Conservation (phyloP, 75 land plant genomes). For the Cupressus sempervirens region DNA sequence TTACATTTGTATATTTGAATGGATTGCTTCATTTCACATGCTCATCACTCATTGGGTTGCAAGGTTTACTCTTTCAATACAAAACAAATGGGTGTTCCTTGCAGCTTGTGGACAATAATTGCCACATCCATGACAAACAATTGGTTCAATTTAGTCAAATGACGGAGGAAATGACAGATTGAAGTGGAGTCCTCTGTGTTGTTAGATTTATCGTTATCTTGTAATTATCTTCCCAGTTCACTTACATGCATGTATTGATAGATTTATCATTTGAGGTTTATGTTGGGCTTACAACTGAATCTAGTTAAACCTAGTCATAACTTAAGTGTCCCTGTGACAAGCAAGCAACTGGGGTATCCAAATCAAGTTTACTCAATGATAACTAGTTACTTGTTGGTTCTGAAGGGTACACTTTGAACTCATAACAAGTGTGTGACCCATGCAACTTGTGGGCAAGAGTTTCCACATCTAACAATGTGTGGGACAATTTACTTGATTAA, state of each 20-base stretch:
- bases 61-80: background rate
- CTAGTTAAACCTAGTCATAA: background rate
- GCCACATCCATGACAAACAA: background rate
- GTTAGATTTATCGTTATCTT: background rate
- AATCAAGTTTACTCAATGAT: background rate
- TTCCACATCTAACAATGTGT: background rate
- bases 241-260: background rate
- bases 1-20: background rate
- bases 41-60: background rate
- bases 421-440: background rate
- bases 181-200: background rate
- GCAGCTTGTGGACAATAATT: background rate
- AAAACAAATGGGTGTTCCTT: background rate
- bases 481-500: background rate
- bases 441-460: background rate
- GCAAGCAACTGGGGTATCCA: background rate
- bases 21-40: background rate
- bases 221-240: background rate
- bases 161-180: background rate
- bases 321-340: background rate
- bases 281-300: background rate
- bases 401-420: background rate
- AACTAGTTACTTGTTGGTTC: background rate
- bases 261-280: background rate
- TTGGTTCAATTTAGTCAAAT: background rate